Evolutionary conservation across 495 filamentous ascomycete species (phyloP), one percentile per base, ranked within the genome.

Genomic region (Massariosphaeria phaeospora): DNA sequence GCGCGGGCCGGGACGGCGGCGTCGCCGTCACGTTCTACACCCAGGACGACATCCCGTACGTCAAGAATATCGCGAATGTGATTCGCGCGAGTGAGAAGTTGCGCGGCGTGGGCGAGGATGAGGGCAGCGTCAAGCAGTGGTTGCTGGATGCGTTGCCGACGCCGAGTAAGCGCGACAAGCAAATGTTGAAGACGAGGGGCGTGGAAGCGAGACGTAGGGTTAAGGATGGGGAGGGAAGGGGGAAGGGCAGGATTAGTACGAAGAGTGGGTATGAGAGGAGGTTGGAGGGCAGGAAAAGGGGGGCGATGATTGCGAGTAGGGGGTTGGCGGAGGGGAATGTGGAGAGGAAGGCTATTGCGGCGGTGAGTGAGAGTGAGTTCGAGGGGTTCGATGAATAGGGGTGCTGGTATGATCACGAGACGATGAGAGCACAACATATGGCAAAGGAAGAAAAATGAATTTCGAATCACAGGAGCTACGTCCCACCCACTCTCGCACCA

Each of bases 11-110:
- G 43, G 81, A 85, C 63, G 91, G 91, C 24, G 93, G 93, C 20
- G 79, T 94, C n/a, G 90, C 89, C 0, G 84, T 97, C 0, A 97
- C 93, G 0, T 84, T 91, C 53, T 98, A 95, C 63, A 97, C 93
- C 0, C 88, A 93, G 66, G 93, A 95, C 43, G 93, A 98, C 66
- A 83, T 96, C 20, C 83, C 85, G 1, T 88, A 89, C 59, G 79
- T 98, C 15, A 96, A 93, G 74, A 86, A 79, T 53, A 85, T 98
- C 31, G 91, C 90, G 31, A 95, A 95, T 63, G 86, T 96, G 7
- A 96, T 97, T 61, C 78, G 87, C 5, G 79, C 79, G 25, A 87
- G 86, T 60, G 88, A 96, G 73, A 86, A 83, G 70, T 46, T 66
- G 48, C 27, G 52, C 21, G 52, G 46, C 2, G 70, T 72, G 18